Evolutionary conservation across 2,329 filamentous ascomycete genomes (phyloP).

Genomic region (Podosphaera leucotricha): DNA sequence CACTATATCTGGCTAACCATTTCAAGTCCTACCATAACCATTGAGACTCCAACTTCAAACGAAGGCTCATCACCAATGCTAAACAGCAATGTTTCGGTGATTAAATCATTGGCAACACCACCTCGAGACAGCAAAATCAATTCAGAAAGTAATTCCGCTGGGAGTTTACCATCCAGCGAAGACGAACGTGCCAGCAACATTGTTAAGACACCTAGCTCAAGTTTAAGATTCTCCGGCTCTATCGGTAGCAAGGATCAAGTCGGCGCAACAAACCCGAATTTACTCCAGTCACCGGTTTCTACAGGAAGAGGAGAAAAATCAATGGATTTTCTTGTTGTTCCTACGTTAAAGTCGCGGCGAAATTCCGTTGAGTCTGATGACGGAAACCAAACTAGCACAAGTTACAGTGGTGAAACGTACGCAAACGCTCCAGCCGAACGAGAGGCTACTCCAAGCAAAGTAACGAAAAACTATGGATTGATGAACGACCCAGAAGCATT

Average conservation of each 20-base stretch:
- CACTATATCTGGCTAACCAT: constrained; percentile 5
- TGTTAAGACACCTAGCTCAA: constrained; percentile 16
- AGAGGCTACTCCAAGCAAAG: constrained; percentile 19
- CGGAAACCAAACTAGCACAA: constrained; percentile 23
- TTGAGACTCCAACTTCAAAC: constrained; percentile 27
- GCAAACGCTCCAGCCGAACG: constrained; percentile 20
- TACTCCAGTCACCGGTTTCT: constrained; percentile 38
- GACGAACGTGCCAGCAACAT: background rate
- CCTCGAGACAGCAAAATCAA: constrained; percentile 16
- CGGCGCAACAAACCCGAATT: constrained; percentile 39
- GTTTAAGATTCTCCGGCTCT: constrained; percentile 28
- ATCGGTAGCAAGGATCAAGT: constrained; percentile 35
- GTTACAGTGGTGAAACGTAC: constrained; percentile 18
- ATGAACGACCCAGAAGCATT: constrained; percentile 24
- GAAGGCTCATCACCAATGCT: background rate
- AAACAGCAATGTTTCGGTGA: background rate
- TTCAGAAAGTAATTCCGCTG: constrained; percentile 13
- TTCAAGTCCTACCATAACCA: constrained; percentile 26
- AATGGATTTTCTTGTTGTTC: constrained; percentile 36
- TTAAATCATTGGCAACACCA: constrained; percentile 12
- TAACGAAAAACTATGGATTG: constrained; percentile 20
- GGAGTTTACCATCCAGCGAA: constrained; percentile 2
- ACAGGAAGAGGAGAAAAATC: constrained; percentile 22
- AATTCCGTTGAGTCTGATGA: constrained; percentile 41
- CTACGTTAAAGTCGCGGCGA: constrained; percentile 35